phyloP scores from a whole-genome alignment of 768 basidiomycete species.

The Boletales sp. region DNA sequence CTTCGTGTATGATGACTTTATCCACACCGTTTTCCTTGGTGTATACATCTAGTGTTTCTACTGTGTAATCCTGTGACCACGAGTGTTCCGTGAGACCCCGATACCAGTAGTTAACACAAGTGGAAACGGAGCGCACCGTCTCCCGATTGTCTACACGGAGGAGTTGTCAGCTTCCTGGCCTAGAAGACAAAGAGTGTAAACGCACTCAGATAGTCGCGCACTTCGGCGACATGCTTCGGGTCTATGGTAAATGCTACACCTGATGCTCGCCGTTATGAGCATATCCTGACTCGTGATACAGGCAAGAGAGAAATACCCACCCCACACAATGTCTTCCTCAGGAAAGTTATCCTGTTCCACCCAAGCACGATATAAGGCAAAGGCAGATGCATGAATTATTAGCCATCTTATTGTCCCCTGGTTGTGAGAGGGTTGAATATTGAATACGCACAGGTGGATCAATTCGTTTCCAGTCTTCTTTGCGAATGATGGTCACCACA shows the following conservation, averaged over 20 bases:
- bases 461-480: constrained; percentile 81
- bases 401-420: too few relatives aligned
- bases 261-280: constrained; percentile 22
- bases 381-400: too few relatives aligned
- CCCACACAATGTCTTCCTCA: constrained; percentile 55
- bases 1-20: constrained; percentile 53
- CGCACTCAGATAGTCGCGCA: constrained; percentile 79
- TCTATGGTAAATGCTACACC: constrained; percentile 89
- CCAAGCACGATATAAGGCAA: background rate
- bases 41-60: constrained; percentile 74
- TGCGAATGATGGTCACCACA: constrained; percentile 86
- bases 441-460: constrained; percentile 53
- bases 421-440: too few relatives aligned
- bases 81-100: background rate
- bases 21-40: constrained; percentile 49
- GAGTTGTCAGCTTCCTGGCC: background rate
- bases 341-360: constrained; percentile 28
- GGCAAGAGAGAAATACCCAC: constrained; percentile 31
- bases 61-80: constrained; percentile 81
- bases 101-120: too few relatives aligned
- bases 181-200: background rate
- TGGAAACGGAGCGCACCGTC: constrained; percentile 48
- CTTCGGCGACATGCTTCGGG: constrained; percentile 66
- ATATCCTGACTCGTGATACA: background rate
- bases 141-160: constrained; percentile 74